Base-by-base conservation (phyloP, 2,329 filamentous ascomycete genomes). In the Aspergillus viridinutans region DNA sequence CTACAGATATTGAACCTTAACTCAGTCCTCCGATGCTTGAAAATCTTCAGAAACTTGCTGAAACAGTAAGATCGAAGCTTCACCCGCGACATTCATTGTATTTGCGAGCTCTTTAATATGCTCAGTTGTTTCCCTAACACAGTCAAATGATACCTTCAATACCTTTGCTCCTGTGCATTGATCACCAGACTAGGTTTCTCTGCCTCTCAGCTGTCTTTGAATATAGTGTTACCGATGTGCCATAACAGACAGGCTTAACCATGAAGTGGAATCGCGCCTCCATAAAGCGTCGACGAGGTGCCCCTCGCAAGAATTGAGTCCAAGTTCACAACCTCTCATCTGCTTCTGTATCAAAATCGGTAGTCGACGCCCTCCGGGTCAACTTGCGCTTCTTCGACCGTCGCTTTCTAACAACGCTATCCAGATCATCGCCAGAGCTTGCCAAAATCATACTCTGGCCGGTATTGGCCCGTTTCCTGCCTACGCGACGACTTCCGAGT, bases 321-420 rank as follows among this genome's bases (percentile, higher is more conserved):
- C n/a, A n/a, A 43, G 14, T 47, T 50, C 48, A 53, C 48, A 49
- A n/a, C 49, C 49, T 48, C 42, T 62, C 58, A 14, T 66, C 65
- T n/a, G 52, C 23, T 45, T 66, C 63, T 8, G 59, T 66, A 12
- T 67, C 67, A 38, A 58, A 51, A 43, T 69, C 67, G 1, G 63
- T 64, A 6, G 60, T 60, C 25, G 63, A 64, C 12, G 56, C 57
- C 50, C 48, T 57, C 32, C 59, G 62, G 49, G 56, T 53, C 56
- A 66, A 49, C 51, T 60, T 67, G 42, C 64, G 69, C 53, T 64
- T 68, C 58, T 71, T 72, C n/a, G 56, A 57, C 21, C 58, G 53
- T 50, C 58, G 61, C 49, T 53, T 63, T 49, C 51, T 65, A 3
- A 61, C 56, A 50, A 64, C 60, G 10, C 50, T 57, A 9, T 64